phyloP scores from a whole-genome alignment of 257 asterid species.

The Anisodus tanguticus region DNA sequence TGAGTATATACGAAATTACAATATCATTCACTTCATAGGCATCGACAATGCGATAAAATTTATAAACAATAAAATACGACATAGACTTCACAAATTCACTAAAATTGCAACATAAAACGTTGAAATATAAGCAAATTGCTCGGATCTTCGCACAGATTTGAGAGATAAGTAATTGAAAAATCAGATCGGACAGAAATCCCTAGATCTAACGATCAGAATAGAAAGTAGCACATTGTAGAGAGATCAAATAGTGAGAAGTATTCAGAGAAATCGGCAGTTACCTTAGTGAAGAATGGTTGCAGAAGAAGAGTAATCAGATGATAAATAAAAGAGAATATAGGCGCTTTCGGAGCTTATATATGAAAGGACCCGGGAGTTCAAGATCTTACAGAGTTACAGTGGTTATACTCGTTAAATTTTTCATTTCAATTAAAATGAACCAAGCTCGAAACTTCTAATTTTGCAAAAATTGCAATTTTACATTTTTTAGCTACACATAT shows the following conservation, averaged over 20 bases:
- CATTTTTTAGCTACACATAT: neutral
- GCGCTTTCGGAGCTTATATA: neutral
- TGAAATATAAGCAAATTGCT: neutral
- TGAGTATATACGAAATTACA: neutral
- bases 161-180: neutral
- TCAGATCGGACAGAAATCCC: constrained; percentile 32
- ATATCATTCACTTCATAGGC: neutral
- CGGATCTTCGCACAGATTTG: constrained; percentile 21
- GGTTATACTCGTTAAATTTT: neutral
- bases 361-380: constrained; percentile 9
- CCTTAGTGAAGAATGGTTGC: neutral
- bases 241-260: constrained; percentile 17
- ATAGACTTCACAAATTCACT: neutral
- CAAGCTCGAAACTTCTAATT: neutral
- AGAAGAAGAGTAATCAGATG: neutral
- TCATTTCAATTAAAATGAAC: neutral
- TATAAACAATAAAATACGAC: neutral
- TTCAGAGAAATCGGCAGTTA: constrained; percentile 14
- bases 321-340: neutral
- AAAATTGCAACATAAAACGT: constrained; percentile 4
- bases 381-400: neutral
- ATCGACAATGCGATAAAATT: neutral
- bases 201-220: constrained; percentile 24
- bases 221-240: neutral
- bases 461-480: neutral